A percentile compares a stretch with the other conserved stretches of the same genome.
Conservation (phyloP, 2,329 filamentous ascomycete genomes). For the Pseudogymnoascus sp. region DNA sequence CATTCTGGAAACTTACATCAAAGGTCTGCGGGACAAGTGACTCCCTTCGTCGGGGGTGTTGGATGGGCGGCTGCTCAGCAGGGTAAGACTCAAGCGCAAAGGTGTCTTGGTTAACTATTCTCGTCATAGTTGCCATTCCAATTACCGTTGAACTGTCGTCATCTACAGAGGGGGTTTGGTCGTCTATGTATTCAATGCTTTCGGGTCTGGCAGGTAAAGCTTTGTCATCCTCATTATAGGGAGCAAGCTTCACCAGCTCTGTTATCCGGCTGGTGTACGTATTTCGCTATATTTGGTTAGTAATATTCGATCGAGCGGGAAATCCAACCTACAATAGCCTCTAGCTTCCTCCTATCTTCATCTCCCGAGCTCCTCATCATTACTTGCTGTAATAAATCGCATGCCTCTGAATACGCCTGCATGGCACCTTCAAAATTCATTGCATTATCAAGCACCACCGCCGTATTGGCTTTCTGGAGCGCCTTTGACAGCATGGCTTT, state of each 20-base stretch:
- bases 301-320: constrained; percentile 2
- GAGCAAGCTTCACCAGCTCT: constrained; percentile 64
- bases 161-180: constrained; percentile 30
- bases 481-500: constrained; percentile 97
- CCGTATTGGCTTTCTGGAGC: constrained; percentile 89
- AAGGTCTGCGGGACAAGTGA: constrained; percentile 26
- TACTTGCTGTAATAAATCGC: constrained; percentile 77
- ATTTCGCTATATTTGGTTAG: constrained; percentile 49
- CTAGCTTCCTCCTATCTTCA: constrained; percentile 82
- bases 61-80: constrained; percentile 20
- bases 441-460: constrained; percentile 90
- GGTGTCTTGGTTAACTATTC: constrained; percentile 37
- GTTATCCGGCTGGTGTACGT: constrained; percentile 87
- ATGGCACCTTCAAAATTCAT: constrained; percentile 89
- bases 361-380: constrained; percentile 74
- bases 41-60: constrained; percentile 27
- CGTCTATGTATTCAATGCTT: constrained; percentile 46
- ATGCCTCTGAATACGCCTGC: constrained; percentile 85
- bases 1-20: constrained; percentile 17
- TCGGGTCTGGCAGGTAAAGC: constrained; percentile 64
- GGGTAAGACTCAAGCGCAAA: constrained; percentile 18
- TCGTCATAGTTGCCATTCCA: constrained; percentile 44
- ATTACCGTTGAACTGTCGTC: constrained; percentile 38
- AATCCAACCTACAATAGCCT: constrained; percentile 69
- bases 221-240: constrained; percentile 53